phyloP scores from a whole-genome alignment of 495 filamentous ascomycete genomes.

The Pseudomonodictys pantanalensis region DNA sequence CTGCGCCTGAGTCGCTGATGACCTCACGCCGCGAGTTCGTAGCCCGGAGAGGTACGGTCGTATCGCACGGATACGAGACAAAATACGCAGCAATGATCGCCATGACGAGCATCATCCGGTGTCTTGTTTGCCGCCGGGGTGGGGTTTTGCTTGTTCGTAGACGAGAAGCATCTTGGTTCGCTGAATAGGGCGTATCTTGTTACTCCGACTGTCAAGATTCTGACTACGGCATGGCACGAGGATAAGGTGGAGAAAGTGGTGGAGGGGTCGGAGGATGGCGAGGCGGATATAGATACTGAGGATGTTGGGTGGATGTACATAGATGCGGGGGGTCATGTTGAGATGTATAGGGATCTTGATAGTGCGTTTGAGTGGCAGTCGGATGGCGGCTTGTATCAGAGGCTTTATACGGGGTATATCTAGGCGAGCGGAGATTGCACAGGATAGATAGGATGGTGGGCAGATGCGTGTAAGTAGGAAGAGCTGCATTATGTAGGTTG shows the following conservation, averaged over 20 bases:
- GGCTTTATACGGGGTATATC: conserved; percentile 5
- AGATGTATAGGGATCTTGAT: neutral
- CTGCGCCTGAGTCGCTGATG: conserved; percentile 9
- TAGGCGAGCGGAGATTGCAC: neutral
- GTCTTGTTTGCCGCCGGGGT: conserved; percentile 4
- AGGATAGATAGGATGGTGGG: neutral
- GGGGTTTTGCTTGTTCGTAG: conserved; percentile 23
- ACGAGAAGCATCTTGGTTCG: conserved; percentile 6
- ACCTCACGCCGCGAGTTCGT: conserved; percentile 12
- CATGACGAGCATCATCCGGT: conserved; percentile 1
- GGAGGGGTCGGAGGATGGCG: conserved; percentile 18
- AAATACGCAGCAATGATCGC: conserved; percentile 8
- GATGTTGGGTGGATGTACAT: conserved; percentile 21
- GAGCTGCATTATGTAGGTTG: too few relatives aligned
- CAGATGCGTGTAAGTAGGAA: too few relatives aligned
- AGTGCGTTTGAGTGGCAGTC: neutral
- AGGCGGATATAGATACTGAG: neutral
- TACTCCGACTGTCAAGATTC: conserved; percentile 6
- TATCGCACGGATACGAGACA: neutral
- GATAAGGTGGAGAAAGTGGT: neutral
- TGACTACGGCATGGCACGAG: conserved; percentile 5
- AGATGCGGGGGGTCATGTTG: neutral
- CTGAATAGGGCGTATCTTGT: neutral
- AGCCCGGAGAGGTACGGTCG: conserved; percentile 4
- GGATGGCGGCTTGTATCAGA: conserved; percentile 1